Percentiles rank a stretch among this genome's conserved stretches.
Conservation (phyloP, 805 yeast species). For the Wickerhamomyces queroliae region DNA sequence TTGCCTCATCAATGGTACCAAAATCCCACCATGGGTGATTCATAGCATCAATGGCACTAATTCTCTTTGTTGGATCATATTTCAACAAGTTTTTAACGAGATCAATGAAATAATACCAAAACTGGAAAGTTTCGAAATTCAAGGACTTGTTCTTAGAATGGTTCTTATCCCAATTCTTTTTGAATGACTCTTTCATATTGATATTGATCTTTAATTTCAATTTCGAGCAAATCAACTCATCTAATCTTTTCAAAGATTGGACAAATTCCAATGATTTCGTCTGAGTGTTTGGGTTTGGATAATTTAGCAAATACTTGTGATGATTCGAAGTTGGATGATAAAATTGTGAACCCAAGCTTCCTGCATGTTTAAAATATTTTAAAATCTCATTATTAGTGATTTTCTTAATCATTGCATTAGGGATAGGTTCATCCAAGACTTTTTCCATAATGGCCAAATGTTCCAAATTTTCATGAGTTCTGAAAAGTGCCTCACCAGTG, state of each 20-base stretch:
- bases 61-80: conserved; percentile 66
- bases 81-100: conserved; percentile 58
- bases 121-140: conserved; percentile 59
- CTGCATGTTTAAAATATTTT: conserved; percentile 9
- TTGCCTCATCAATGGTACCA: conserved; percentile 52
- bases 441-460: conserved; percentile 94
- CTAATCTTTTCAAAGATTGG: conserved; percentile 35
- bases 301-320: conserved; percentile 22
- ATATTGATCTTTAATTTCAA: conserved; percentile 19
- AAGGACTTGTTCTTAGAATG: conserved; percentile 26
- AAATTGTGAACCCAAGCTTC: too few relatives aligned
- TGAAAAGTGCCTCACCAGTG: conserved; percentile 91
- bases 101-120: conserved; percentile 82
- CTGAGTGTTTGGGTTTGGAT: conserved; percentile 35
- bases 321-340: neutral
- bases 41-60: conserved; percentile 71
- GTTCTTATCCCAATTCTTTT: conserved; percentile 16
- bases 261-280: conserved; percentile 31
- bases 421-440: conserved; percentile 52
- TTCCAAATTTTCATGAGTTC: conserved; percentile 90
- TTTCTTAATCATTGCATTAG: conserved; percentile 27
- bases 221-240: conserved; percentile 35
- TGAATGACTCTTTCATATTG: conserved; percentile 16
- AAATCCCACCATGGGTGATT: conserved; percentile 77
- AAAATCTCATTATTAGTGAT: conserved; percentile 8